These are phyloP conservation scores for Nicotiana tomentosiformis DNA, from an alignment of 257 asterid genomes.

Conservation along the genomic window DNA sequence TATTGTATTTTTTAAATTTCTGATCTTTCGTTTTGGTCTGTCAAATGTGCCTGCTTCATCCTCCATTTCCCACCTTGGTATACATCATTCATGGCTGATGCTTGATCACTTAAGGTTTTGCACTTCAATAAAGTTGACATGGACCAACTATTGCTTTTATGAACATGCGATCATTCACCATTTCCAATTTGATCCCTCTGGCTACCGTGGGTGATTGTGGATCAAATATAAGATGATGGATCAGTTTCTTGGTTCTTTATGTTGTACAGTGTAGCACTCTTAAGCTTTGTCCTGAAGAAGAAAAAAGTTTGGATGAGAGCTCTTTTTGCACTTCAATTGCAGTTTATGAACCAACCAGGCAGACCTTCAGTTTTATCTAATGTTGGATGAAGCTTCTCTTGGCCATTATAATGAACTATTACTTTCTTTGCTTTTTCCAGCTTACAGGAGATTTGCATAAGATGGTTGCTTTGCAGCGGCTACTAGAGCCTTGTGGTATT, in stretches of 20 bases:
- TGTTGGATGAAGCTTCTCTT: neutral
- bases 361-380: neutral
- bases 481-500: conserved; percentile 91
- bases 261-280: neutral
- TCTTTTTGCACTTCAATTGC: neutral
- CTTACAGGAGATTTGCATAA: conserved; percentile 90
- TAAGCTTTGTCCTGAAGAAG: neutral
- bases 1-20: neutral
- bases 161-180: conserved; percentile 5
- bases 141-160: neutral
- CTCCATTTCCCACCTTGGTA: neutral
- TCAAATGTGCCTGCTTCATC: neutral
- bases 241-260: conserved; percentile 6
- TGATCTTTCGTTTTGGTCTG: neutral
- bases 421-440: conserved; percentile 30
- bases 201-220: neutral
- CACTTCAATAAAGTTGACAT: neutral
- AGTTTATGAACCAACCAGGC: neutral
- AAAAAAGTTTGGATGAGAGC: neutral
- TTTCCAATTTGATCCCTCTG: neutral
- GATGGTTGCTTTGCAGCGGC: conserved; percentile 93
- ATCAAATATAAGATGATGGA: neutral
- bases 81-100: neutral
- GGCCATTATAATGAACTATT: conserved; percentile 5
- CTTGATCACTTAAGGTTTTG: neutral